These are phyloP conservation scores for Ogataea philodendri DNA, from an alignment of 805 yeast species.

Conservation along the genomic window DNA sequence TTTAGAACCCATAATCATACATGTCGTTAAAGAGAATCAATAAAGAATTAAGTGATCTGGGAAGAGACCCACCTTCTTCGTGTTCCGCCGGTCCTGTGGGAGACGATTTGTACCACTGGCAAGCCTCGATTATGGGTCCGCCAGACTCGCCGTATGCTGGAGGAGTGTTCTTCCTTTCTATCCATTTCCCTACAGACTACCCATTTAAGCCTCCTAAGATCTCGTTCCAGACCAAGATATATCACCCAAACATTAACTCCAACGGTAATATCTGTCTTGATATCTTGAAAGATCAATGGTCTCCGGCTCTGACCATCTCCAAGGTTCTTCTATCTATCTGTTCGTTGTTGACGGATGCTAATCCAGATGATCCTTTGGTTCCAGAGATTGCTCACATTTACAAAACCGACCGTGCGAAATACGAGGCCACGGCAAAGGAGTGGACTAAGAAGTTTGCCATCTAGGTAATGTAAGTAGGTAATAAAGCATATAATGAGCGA, in stretches of 20 bases:
- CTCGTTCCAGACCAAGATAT: slow-evolving; percentile 89
- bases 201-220: slow-evolving; percentile 98
- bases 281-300: slow-evolving; percentile 97
- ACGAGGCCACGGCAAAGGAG: slow-evolving; percentile 95
- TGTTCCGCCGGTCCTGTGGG: slow-evolving; percentile 99
- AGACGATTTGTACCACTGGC: slow-evolving; percentile 98
- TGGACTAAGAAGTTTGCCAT: slow-evolving; percentile 99
- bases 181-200: slow-evolving; percentile 98
- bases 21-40: slow-evolving; percentile 96
- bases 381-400: slow-evolving; percentile 97
- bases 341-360: slow-evolving; percentile 94
- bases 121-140: slow-evolving; percentile 99
- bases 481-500: slow-evolving; percentile 13
- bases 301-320: slow-evolving; percentile 95
- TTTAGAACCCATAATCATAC: slow-evolving; percentile 13
- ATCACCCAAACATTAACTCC: slow-evolving; percentile 95
- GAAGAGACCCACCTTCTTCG: slow-evolving; percentile 98
- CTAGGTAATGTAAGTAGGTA: slow-evolving; percentile 34
- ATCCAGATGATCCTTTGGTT: slow-evolving; percentile 98
- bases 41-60: slow-evolving; percentile 92
- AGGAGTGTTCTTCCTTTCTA: slow-evolving; percentile 93
- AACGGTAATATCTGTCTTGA: slow-evolving; percentile 96
- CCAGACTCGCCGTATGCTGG: slow-evolving; percentile 80
- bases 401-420: slow-evolving; percentile 89
- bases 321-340: slow-evolving; percentile 93